phyloP scores from a whole-genome alignment of 1,284 basidiomycete genomes.

The Mycena citricolor region DNA sequence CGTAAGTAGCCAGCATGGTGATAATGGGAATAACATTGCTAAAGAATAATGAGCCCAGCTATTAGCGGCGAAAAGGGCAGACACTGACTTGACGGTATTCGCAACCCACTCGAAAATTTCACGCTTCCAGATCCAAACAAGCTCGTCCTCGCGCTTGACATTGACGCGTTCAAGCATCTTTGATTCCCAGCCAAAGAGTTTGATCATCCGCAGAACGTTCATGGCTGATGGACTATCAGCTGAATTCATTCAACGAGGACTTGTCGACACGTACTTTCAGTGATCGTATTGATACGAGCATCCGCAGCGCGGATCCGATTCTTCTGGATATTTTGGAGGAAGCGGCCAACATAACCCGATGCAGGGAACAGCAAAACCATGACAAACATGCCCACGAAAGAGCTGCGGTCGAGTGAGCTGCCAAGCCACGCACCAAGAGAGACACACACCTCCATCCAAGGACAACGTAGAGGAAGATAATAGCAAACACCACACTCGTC shows the following conservation, averaged over 20 bases:
- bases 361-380: constrained; percentile 54
- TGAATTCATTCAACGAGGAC: constrained; percentile 1
- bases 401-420: constrained; percentile 29
- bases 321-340: constrained; percentile 32
- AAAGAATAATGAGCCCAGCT: constrained; percentile 1
- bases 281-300: constrained; percentile 36
- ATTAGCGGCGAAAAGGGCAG: constrained; percentile 23
- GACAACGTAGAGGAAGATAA: constrained; percentile 39
- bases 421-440: background rate
- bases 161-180: constrained; percentile 50
- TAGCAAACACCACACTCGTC: constrained; percentile 29
- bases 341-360: constrained; percentile 36
- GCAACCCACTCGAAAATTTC: constrained; percentile 43
- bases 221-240: constrained; percentile 31
- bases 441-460: constrained; percentile 38
- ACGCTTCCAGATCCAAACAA: constrained; percentile 44
- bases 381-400: constrained; percentile 50
- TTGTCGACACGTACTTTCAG: constrained; percentile 39
- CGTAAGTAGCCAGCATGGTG: constrained; percentile 23
- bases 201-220: constrained; percentile 59
- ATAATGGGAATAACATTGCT: constrained; percentile 23
- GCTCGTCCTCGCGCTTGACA: constrained; percentile 55
- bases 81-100: constrained; percentile 42
- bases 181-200: constrained; percentile 69
- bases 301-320: constrained; percentile 35